These are phyloP conservation scores for Penicillium sp. DNA, from an alignment of 2,329 filamentous ascomycete species.

Conservation along the genomic window DNA sequence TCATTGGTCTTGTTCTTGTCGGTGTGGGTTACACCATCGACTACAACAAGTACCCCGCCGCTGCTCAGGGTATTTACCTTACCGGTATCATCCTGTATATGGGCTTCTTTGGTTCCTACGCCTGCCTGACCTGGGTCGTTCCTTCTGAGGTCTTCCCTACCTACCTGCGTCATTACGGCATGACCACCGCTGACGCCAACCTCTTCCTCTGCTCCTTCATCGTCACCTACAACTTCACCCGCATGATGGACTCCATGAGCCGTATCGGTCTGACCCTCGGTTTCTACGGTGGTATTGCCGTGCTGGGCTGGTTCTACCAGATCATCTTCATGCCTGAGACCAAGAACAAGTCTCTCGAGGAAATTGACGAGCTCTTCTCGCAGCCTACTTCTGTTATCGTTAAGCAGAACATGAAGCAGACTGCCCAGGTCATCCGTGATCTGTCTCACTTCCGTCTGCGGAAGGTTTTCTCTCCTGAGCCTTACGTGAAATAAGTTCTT, in stretches of 20 bases:
- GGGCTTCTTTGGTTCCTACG: conserved; percentile 67
- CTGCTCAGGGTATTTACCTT: conserved; percentile 63
- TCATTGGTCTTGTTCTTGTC: conserved; percentile 67
- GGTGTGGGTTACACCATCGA: conserved; percentile 63
- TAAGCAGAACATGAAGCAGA: conserved; percentile 55
- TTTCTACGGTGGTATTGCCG: conserved; percentile 73
- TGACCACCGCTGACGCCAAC: conserved; percentile 68
- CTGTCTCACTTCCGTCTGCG: conserved; percentile 45
- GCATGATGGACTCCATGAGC: conserved; percentile 69
- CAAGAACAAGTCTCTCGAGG: conserved; percentile 68
- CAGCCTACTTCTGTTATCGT: conserved; percentile 65
- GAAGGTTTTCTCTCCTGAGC: conserved; percentile 48
- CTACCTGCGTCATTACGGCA: conserved; percentile 70
- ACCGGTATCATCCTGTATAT: conserved; percentile 63
- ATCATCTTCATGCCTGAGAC: conserved; percentile 75
- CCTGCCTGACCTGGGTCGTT: conserved; percentile 65
- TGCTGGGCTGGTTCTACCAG: conserved; percentile 71
- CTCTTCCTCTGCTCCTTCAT: conserved; percentile 72
- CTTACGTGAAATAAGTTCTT: conserved; percentile 9
- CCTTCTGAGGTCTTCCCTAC: conserved; percentile 72
- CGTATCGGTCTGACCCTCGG: conserved; percentile 66
- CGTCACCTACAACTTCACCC: conserved; percentile 73
- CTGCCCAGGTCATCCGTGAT: conserved; percentile 47
- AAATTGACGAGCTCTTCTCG: conserved; percentile 68
- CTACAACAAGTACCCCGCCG: conserved; percentile 45